These are phyloP conservation scores for Neonothopanus nambi DNA, from an alignment of 1,284 basidiomycete species.

Conservation along the genomic window DNA sequence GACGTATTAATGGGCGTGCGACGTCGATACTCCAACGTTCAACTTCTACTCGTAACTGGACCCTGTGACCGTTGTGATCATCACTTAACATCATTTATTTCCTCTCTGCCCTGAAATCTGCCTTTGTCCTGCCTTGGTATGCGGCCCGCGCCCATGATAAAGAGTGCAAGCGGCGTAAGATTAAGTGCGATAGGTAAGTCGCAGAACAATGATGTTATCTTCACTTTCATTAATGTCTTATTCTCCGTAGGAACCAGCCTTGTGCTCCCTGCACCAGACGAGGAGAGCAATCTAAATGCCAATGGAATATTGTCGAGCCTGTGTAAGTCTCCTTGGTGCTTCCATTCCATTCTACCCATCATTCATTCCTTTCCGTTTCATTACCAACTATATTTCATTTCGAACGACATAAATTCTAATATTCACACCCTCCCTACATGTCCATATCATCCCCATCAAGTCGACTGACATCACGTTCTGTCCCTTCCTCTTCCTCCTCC, in stretches of 20 bases:
- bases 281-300: constrained; percentile 24
- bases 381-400: constrained; percentile 8
- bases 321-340: constrained; percentile 13
- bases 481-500: constrained; percentile 9
- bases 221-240: neutral
- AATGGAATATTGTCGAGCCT: constrained; percentile 25
- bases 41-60: too few relatives aligned
- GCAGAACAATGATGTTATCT: neutral
- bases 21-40: too few relatives aligned
- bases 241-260: constrained; percentile 19
- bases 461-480: constrained; percentile 8
- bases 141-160: neutral
- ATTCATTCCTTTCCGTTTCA: constrained; percentile 6
- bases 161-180: constrained; percentile 27
- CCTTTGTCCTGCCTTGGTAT: neutral
- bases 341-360: constrained; percentile 5
- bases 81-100: too few relatives aligned
- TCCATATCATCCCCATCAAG: constrained; percentile 8
- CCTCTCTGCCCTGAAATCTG: neutral
- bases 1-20: too few relatives aligned
- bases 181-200: constrained; percentile 24
- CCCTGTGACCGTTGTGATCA: too few relatives aligned
- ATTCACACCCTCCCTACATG: neutral
- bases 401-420: constrained; percentile 5
- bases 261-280: constrained; percentile 24